Percentiles rank a stretch among this genome's conserved stretches.
phyloP scores from a whole-genome alignment of 202 grass and related monocot species.

The Musa balbisiana region DNA sequence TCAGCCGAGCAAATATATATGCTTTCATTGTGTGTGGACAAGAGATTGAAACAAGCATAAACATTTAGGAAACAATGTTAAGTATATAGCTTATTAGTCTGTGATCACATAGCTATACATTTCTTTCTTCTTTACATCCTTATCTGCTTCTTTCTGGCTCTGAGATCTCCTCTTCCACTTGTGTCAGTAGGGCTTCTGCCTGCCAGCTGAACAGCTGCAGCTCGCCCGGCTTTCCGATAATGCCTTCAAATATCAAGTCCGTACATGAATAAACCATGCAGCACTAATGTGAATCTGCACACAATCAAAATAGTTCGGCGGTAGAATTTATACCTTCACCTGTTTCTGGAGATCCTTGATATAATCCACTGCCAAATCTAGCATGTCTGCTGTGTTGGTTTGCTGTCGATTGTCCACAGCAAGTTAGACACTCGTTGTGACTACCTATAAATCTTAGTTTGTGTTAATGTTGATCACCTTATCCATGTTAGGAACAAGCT shows the following conservation, averaged over 20 bases:
- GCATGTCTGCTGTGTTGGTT: conserved; percentile 98
- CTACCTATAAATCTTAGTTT: neutral
- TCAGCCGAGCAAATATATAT: neutral
- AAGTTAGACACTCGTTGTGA: conserved; percentile 7
- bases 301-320: neutral
- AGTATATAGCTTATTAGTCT: neutral
- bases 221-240: conserved; percentile 4
- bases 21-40: neutral
- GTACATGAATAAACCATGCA: neutral
- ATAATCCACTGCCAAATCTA: conserved; percentile 92
- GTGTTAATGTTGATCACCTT: conserved; percentile 59
- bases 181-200: neutral
- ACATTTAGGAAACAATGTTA: neutral
- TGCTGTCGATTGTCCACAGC: conserved; percentile 44
- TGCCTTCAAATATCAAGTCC: neutral
- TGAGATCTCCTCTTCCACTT: neutral
- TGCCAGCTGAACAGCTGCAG: conserved; percentile 3
- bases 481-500: conserved; percentile 97
- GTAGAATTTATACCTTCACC: conserved; percentile 50
- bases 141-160: neutral
- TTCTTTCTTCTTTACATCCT: neutral
- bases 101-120: neutral
- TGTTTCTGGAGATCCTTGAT: conserved; percentile 96
- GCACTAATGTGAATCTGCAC: no score
- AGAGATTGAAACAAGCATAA: neutral